Conservation (phyloP, 1,284 basidiomycete genomes). For the Cutaneotrichosporon mucoides region DNA sequence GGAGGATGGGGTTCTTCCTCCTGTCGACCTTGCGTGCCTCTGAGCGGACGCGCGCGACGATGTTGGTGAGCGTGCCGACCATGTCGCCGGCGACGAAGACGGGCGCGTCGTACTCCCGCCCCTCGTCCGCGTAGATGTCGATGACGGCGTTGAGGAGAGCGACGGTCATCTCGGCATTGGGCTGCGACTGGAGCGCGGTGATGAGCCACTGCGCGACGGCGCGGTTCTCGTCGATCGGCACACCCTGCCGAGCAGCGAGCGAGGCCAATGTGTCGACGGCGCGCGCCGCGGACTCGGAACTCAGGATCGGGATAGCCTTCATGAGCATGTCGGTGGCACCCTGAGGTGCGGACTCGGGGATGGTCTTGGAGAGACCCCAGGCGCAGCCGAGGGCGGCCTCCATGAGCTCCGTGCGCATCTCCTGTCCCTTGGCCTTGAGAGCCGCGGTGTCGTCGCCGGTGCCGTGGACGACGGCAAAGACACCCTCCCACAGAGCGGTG, state of each 20-base stretch:
- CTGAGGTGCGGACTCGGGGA: slow-evolving; percentile 37
- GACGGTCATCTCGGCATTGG: slow-evolving; percentile 65
- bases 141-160: slow-evolving; percentile 82
- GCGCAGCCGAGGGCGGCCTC: slow-evolving; percentile 48
- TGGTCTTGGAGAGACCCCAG: slow-evolving; percentile 47
- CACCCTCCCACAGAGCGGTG: slow-evolving; percentile 62
- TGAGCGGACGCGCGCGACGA: slow-evolving; percentile 59
- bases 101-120: slow-evolving; percentile 70
- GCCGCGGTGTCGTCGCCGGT: slow-evolving; percentile 29
- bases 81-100: slow-evolving; percentile 63
- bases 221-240: slow-evolving; percentile 62
- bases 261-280: slow-evolving; percentile 77
- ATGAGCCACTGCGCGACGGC: slow-evolving; percentile 28
- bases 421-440: slow-evolving; percentile 42
- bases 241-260: slow-evolving; percentile 63
- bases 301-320: slow-evolving; percentile 58
- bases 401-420: slow-evolving; percentile 45
- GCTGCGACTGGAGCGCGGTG: slow-evolving; percentile 50
- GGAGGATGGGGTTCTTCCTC: slow-evolving; percentile 49
- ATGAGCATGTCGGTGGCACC: slow-evolving; percentile 62
- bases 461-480: slow-evolving; percentile 66
- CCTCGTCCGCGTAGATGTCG: slow-evolving; percentile 93
- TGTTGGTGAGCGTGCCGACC: slow-evolving; percentile 55
- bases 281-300: slow-evolving; percentile 61
- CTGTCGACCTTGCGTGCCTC: slow-evolving; percentile 58